These are phyloP conservation scores for Agarophyton chilense DNA, from an alignment of 23 red algal genomes.

Conservation along the genomic window DNA sequence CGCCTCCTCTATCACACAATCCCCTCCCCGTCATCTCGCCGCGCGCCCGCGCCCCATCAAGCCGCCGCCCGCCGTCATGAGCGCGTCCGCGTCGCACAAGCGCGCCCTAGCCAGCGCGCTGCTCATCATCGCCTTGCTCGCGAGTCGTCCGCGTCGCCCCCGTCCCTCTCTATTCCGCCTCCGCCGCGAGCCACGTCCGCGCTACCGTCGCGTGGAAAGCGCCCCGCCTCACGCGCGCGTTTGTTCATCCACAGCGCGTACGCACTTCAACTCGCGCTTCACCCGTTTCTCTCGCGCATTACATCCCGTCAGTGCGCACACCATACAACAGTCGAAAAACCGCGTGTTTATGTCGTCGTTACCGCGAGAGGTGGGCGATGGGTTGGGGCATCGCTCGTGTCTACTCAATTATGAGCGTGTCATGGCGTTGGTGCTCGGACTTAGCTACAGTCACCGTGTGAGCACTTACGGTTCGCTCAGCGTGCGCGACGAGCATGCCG, in stretches of 20 bases:
- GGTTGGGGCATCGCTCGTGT: slow-evolving; percentile 27
- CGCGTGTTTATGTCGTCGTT: slow-evolving; percentile 54
- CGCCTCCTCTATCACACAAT: background rate
- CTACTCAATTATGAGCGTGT: slow-evolving; percentile 30
- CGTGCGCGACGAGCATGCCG: background rate
- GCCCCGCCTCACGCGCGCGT: slow-evolving; percentile 21
- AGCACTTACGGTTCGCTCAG: slow-evolving; percentile 51
- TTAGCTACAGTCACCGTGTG: slow-evolving; percentile 26
- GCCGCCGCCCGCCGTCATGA: background rate
- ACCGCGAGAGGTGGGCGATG: slow-evolving; percentile 29
- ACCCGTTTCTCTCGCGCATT: background rate
- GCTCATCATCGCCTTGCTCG: too few species aligned
- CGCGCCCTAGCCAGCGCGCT: background rate
- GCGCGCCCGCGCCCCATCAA: background rate
- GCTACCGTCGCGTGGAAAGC: too few species aligned
- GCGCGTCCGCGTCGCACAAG: background rate
- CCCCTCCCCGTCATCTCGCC: background rate
- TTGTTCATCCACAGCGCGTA: background rate
- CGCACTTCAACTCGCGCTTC: slow-evolving; percentile 24
- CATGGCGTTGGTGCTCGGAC: background rate
- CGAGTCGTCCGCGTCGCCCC: slow-evolving; percentile 6
- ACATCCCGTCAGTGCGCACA: background rate
- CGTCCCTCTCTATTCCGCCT: background rate
- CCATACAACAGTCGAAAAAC: background rate
- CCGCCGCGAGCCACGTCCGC: too few species aligned